Conservation (phyloP, 1,139 yeast genomes). For the Zygoascus hellenicus region DNA sequence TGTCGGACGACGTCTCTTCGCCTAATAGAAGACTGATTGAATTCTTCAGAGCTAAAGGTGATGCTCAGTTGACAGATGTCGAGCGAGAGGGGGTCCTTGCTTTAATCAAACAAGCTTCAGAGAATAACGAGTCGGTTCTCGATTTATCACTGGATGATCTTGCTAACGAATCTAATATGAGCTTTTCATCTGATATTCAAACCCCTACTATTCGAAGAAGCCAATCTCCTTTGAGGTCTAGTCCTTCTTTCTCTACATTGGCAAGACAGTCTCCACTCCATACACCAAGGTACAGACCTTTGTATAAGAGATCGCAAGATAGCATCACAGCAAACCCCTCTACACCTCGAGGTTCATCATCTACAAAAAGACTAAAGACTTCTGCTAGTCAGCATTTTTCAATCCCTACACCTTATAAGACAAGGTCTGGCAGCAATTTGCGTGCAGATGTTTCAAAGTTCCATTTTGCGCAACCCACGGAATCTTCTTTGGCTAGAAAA, state of each 20-base stretch:
- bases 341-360: not conserved
- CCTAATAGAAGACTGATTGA: constrained; percentile 61
- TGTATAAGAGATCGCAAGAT: not conserved
- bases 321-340: not conserved
- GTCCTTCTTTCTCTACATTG: not conserved
- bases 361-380: not conserved
- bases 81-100: constrained; percentile 84
- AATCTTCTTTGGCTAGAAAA: constrained; percentile 4
- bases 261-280: not conserved
- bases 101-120: constrained; percentile 38
- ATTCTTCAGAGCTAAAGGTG: constrained; percentile 74
- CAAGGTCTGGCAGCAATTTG: constrained; percentile 11
- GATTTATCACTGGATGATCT: not conserved
- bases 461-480: constrained; percentile 12
- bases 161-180: too few relatives aligned
- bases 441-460: not conserved
- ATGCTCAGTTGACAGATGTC: constrained; percentile 61
- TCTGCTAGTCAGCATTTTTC: constrained; percentile 5
- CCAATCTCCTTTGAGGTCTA: not conserved
- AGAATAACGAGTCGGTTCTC: constrained; percentile 29
- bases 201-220: not conserved
- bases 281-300: constrained; percentile 1
- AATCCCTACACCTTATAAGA: constrained; percentile 3
- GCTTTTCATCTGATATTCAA: not conserved
- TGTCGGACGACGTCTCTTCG: not conserved